These are phyloP conservation scores for Backusella westeae DNA, from an alignment of 192 early-diverging fungal genomes.

Conservation along the genomic window DNA sequence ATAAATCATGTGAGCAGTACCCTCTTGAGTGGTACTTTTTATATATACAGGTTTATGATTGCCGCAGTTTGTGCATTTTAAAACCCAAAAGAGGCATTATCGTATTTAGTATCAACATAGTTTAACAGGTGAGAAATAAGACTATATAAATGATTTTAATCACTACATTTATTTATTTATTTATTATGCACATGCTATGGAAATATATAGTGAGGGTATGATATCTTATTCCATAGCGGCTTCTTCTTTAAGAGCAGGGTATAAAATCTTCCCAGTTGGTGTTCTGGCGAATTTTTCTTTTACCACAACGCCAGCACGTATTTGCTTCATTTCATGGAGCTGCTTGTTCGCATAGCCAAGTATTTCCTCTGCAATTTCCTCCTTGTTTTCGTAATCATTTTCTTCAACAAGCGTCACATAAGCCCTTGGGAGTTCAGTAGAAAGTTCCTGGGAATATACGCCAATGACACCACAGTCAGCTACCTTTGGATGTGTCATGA, in stretches of 20 bases:
- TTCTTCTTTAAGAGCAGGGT: not conserved
- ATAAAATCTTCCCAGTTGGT: not conserved
- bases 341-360: not conserved
- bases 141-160: not conserved
- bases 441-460: not conserved
- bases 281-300: not conserved
- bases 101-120: too few relatives aligned
- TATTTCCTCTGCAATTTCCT: not conserved
- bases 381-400: not conserved
- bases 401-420: not conserved
- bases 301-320: not conserved
- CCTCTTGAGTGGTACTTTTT: too few relatives aligned
- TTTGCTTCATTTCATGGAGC: not conserved
- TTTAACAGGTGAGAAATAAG: too few relatives aligned
- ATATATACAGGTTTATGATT: too few relatives aligned
- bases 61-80: too few relatives aligned
- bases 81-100: too few relatives aligned
- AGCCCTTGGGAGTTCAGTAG: not conserved
- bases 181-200: not conserved
- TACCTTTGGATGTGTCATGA: constrained; percentile 66
- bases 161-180: not conserved
- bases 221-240: not conserved
- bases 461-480: constrained; percentile 40
- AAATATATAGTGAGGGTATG: not conserved
- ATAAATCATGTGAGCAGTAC: too few relatives aligned